Percentiles rank a stretch among this genome's conserved stretches.
These are phyloP conservation scores for Cercophora scortea DNA, from an alignment of 495 filamentous ascomycete genomes.

Conservation along the genomic window DNA sequence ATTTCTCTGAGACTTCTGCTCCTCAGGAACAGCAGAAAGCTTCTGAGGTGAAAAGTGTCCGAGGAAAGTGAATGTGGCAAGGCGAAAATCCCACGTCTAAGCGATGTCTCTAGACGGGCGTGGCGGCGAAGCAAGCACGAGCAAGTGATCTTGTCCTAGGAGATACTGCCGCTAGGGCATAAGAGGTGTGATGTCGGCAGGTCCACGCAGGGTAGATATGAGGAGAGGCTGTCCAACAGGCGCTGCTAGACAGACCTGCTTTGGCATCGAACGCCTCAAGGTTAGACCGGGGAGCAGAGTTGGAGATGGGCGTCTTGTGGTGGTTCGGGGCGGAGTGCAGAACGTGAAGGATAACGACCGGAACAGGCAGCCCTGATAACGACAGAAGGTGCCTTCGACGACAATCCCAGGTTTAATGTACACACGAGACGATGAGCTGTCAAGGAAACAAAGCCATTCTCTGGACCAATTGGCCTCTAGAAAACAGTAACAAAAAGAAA, in stretches of 20 bases:
- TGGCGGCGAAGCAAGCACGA: too few species aligned
- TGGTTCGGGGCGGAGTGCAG: conserved; percentile 10
- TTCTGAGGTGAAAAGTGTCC: too few species aligned
- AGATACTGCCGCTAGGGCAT: conserved; percentile 12
- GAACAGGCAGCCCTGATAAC: conserved; percentile 23
- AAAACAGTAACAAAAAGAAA: conserved; percentile 27
- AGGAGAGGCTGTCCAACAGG: background rate
- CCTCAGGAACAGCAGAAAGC: too few species aligned
- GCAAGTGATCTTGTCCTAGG: background rate
- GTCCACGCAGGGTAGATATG: conserved; percentile 2
- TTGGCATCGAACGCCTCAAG: background rate
- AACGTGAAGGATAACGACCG: conserved; percentile 19
- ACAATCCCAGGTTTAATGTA: conserved; percentile 11
- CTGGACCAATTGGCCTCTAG: conserved; percentile 25
- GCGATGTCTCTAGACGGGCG: too few species aligned
- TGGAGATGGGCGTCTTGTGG: background rate
- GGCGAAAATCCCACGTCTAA: too few species aligned
- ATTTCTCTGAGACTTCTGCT: too few species aligned
- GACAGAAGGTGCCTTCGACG: conserved; percentile 10
- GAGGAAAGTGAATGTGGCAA: too few species aligned
- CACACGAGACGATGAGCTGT: conserved; percentile 12
- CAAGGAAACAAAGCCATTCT: conserved; percentile 38
- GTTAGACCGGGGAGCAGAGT: background rate
- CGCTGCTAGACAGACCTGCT: background rate
- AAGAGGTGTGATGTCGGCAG: background rate